A percentile compares a stretch with the other conserved stretches of the same genome.
Conservation (phyloP, 768 basidiomycete species). For the Mycena polygramma region DNA sequence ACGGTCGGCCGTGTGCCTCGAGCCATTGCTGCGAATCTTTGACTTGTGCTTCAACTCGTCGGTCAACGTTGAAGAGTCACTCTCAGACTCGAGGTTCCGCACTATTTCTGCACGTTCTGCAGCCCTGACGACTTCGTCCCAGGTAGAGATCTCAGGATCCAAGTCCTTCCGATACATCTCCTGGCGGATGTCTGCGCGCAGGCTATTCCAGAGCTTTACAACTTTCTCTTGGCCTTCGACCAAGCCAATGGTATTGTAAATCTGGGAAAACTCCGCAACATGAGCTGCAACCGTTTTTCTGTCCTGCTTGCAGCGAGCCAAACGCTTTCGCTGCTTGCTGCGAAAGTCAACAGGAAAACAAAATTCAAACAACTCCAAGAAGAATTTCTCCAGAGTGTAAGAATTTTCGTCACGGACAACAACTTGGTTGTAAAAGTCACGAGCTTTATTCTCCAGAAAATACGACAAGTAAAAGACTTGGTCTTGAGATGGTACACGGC, state of each 20-base stretch:
- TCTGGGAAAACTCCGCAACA: conserved; percentile 40
- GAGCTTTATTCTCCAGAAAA: conserved; percentile 48
- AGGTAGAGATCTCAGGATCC: conserved; percentile 32
- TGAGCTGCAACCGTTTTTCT: conserved; percentile 39
- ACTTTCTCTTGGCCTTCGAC: no score
- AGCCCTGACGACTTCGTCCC: conserved; percentile 40
- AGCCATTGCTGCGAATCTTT: neutral
- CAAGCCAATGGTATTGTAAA: no score
- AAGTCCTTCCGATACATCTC: conserved; percentile 42
- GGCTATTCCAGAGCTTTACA: conserved; percentile 45
- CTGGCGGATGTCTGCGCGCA: conserved; percentile 38
- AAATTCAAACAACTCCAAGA: no score
- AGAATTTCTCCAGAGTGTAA: no score
- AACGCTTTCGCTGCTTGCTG: conserved; percentile 14
- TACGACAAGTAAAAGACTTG: no score
- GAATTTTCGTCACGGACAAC: no score
- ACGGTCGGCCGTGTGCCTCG: conserved; percentile 5
- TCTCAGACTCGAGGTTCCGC: conserved; percentile 23
- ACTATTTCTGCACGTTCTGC: conserved; percentile 52
- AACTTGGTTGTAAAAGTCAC: conserved; percentile 49
- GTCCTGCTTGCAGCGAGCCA: conserved; percentile 19
- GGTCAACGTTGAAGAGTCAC: neutral
- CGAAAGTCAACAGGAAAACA: conserved; percentile 51
- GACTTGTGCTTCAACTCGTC: neutral
- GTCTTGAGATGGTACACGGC: no score